A percentile compares a stretch with the other conserved stretches of the same genome.
phyloP scores from a whole-genome alignment of 345 rosid species.

The Hibiscus mutabilis region DNA sequence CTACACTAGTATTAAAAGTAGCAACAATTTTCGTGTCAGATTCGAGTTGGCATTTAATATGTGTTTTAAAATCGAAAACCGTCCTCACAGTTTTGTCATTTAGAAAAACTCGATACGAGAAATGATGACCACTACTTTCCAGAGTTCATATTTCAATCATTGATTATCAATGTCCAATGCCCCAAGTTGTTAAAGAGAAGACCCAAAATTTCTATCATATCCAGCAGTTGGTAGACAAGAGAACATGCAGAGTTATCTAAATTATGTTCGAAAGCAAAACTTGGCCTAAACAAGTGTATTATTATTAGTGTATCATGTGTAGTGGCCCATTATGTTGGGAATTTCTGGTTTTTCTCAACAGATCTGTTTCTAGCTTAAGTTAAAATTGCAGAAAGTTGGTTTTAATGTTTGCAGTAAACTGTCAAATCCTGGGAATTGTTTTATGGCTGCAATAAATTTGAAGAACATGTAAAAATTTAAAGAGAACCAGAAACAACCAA shows the following conservation, averaged over 20 bases:
- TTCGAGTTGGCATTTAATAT: no score
- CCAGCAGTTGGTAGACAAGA: neutral
- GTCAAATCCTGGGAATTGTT: neutral
- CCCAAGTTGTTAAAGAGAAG: no score
- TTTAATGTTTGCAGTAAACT: neutral
- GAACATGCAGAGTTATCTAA: neutral
- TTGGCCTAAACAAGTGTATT: neutral
- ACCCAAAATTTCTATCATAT: neutral
- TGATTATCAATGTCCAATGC: no score
- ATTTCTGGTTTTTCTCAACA: neutral
- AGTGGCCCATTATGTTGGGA: neutral
- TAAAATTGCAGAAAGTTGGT: neutral
- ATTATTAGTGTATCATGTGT: neutral
- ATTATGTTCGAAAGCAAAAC: constrained; percentile 1
- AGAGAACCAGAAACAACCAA: neutral
- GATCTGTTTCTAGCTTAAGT: no score
- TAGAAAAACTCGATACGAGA: no score
- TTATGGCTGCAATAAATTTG: neutral
- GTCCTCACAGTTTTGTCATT: no score
- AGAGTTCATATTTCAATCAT: no score
- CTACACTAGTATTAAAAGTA: no score
- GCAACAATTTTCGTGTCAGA: no score
- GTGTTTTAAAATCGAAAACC: no score
- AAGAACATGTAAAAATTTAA: neutral
- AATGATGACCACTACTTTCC: no score